Base-by-base conservation (phyloP, 805 yeast species). In the Yarrowia sp. region DNA sequence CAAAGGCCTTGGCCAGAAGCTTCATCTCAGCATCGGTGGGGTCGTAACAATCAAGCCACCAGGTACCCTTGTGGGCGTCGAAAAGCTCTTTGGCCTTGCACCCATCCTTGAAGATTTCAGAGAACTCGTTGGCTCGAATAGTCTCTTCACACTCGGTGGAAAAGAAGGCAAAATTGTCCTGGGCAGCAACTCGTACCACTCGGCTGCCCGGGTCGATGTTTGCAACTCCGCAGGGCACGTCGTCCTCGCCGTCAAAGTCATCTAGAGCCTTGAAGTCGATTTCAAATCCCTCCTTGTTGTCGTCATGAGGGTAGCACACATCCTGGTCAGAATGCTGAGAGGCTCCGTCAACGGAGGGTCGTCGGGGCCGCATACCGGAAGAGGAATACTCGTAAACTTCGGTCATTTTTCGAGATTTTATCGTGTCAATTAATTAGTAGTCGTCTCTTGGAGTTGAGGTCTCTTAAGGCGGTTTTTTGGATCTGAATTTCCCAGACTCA, bases 21-120 rank as follows among this genome's bases (percentile, higher is more conserved):
- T 89, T 89, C 97, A 95, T 91, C 77, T 95, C 99, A 21, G 86
- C 86, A 73, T 93, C 98, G 0, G 97, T 90, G 6, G 99, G 98
- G 72, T 96, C 88, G 44, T 85, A 80, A 73, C 98, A 92, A 75
- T 95, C 98, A 48, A 95, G 79, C 98, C 98, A 93, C 98, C 98
- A 92, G 97, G 97, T 92, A 2, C 92, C 88, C 65, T 87, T 86
- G 19, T 87, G 87, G 51, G 83, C 82, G 64, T 83, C 82, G 73
- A 92, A 91, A 49, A 92, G 75, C n/a, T 85, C 84, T 65, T 85
- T 81, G 70, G 89, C 84, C 2, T 87, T 79, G 68, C 85, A 83
- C 1, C 85, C 88, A 2, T 77, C 78, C 10, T 74, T 75, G 2
- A 90, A 83, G 64, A 93, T 77, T 0, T 95, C 85, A 2, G 95